Conservation (phyloP, 768 basidiomycete species). For the Pleurotus salmoneostramineus region DNA sequence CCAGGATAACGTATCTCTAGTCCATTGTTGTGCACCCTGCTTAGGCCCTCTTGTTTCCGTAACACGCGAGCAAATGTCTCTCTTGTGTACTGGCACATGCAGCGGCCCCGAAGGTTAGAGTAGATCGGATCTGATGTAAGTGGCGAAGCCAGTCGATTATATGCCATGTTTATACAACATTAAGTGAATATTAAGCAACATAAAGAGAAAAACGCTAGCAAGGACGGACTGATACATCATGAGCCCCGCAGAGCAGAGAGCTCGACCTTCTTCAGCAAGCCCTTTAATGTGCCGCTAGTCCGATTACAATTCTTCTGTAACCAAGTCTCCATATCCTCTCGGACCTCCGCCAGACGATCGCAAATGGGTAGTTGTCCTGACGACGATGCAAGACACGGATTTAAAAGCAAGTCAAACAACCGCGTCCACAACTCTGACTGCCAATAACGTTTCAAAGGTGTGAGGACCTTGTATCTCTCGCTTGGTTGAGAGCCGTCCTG, state of each 20-base stretch:
- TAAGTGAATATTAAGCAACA: not conserved
- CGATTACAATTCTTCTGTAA: conserved; percentile 84
- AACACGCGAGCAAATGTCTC: too few species aligned
- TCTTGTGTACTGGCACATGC: too few species aligned
- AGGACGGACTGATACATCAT: conserved; percentile 7
- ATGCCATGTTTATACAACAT: conserved; percentile 1
- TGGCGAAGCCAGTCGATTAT: not conserved
- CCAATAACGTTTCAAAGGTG: conserved; percentile 93
- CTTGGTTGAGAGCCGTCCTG: conserved; percentile 17
- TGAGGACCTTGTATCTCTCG: conserved; percentile 59
- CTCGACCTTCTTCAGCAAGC: conserved; percentile 79
- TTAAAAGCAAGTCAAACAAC: conserved; percentile 84
- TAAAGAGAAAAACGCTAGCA: conserved; percentile 5
- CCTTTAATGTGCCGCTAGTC: conserved; percentile 75
- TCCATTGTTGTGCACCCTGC: too few species aligned
- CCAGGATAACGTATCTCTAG: too few species aligned
- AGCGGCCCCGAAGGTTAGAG: too few species aligned
- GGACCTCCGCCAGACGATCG: conserved; percentile 57
- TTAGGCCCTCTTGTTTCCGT: too few species aligned
- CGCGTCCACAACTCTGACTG: conserved; percentile 82
- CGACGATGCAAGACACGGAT: conserved; percentile 59
- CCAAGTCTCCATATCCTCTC: conserved; percentile 87
- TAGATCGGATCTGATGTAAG: not conserved
- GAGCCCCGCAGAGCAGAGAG: conserved; percentile 38
- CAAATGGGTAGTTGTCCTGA: conserved; percentile 68